Base-by-base conservation (phyloP, 352 stramenopile genomes). In the Phytopythium oedochilum region DNA sequence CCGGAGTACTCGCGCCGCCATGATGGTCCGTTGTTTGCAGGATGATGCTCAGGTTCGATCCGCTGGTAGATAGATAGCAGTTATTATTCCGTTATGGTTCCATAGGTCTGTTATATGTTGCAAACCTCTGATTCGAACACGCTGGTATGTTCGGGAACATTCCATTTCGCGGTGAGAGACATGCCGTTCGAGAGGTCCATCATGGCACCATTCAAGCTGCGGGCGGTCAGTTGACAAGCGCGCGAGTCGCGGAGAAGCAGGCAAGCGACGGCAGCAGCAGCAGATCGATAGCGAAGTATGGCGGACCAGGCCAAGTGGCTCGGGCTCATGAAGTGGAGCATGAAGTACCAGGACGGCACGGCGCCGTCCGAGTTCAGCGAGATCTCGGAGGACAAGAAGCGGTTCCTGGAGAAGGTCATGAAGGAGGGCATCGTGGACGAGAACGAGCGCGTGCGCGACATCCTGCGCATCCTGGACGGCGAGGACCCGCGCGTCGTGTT, bases 311-410 rank as follows among this genome's bases (percentile, higher is more conserved):
- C 83, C 63, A 95, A 95, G 64, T 95, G 85, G 85, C 78, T 92
- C 39, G 85, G 79, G n/a, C 69, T 95, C 20, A 75, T 95, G 77
- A 85, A 84, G 57, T 95, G 85, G 85, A 92, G 76, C 46, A 93
- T 95, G 85, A 85, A 93, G 65, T 83, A 95, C 61, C 71, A 77
- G 60, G 83, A 95, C 58, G 83, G 81, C 60, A 93, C 85, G 46
- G 74, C 66, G 38, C 79, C 81, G 42, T 81, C 75, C 6, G 60
- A 87, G 31, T 69, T 68, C 23, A 75, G 70, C n/a, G 68, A 82
- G 36, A 92, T 95, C 68, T 80, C 74, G 12, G 75, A 89, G 34
- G 81, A 95, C 38, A 83, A 93, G 59, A 73, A 73, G 28, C 64
- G 71, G 17, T 95, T 92, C 47, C 64, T 95, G 31, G 85, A 95